Conservation (phyloP, 495 filamentous ascomycete species). For the Tetracladium setigerum region DNA sequence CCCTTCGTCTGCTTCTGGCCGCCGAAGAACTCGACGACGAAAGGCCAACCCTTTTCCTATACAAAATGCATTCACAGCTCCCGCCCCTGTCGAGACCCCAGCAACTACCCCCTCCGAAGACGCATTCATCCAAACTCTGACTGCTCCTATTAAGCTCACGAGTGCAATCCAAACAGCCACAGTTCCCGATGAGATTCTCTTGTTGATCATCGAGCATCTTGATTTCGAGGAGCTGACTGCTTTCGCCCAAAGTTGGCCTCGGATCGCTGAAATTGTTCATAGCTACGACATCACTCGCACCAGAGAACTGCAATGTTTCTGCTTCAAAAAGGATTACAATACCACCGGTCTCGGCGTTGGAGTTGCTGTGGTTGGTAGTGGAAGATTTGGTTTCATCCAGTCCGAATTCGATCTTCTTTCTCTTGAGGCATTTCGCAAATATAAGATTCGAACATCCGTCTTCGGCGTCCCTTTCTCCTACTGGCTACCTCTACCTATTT, state of each 20-base stretch:
- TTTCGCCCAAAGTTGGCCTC: constrained; percentile 30
- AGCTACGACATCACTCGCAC: constrained; percentile 35
- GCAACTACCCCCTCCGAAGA: not conserved
- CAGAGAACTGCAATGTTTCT: constrained; percentile 44
- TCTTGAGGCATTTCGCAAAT: constrained; percentile 26
- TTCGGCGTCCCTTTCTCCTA: constrained; percentile 31
- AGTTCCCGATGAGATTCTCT: constrained; percentile 34
- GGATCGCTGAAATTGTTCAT: constrained; percentile 27
- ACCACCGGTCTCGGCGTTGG: constrained; percentile 37
- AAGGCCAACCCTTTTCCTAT: too few species aligned
- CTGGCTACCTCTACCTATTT: constrained; percentile 43
- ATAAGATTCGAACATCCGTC: constrained; percentile 29
- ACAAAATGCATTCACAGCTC: not conserved
- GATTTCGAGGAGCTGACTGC: constrained; percentile 30
- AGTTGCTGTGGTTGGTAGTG: constrained; percentile 20
- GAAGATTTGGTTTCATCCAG: constrained; percentile 9
- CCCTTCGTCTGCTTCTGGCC: too few species aligned
- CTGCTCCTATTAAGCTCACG: not conserved
- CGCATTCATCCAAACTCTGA: not conserved
- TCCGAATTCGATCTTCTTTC: constrained; percentile 46
- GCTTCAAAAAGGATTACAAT: constrained; percentile 34
- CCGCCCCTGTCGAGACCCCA: not conserved
- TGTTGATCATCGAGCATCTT: constrained; percentile 29
- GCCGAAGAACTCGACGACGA: constrained; percentile 1
- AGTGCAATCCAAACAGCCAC: constrained; percentile 12